Conservation (phyloP, 2,329 filamentous ascomycete species). For the Diplodia seriata region DNA sequence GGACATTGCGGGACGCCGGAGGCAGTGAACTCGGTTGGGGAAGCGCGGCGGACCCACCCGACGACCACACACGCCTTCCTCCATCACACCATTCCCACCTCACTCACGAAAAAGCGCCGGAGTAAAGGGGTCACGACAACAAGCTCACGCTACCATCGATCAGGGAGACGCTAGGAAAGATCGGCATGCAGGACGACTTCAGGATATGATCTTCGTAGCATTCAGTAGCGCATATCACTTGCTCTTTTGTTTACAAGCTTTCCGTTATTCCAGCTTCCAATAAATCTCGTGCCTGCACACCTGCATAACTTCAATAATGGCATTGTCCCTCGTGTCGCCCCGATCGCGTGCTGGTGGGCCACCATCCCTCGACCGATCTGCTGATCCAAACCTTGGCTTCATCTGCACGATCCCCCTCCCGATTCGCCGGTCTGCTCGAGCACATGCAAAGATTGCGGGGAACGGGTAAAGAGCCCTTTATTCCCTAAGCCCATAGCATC, state of each 20-base stretch:
- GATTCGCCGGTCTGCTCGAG: background rate
- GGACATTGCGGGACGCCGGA: background rate
- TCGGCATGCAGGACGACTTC: background rate
- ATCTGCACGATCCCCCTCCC: background rate
- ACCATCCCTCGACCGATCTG: background rate
- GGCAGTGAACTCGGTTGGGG: background rate
- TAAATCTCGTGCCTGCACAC: no score
- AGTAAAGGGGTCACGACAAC: background rate
- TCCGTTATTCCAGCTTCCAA: no score
- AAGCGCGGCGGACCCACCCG: background rate
- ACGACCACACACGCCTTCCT: background rate
- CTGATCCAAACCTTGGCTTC: background rate
- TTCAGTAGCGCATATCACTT: no score
- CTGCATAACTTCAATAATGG: no score
- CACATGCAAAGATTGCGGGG: background rate
- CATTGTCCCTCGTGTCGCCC: background rate
- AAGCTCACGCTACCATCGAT: conserved; percentile 3
- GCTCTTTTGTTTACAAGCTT: no score
- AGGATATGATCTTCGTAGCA: no score
- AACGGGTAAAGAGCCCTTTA: background rate
- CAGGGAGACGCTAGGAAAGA: background rate
- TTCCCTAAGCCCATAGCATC: no score
- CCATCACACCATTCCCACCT: background rate
- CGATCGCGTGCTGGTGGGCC: background rate
- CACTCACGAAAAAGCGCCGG: background rate